Base-by-base conservation (phyloP, 1,284 basidiomycete genomes). In the Ustilago nuda region DNA sequence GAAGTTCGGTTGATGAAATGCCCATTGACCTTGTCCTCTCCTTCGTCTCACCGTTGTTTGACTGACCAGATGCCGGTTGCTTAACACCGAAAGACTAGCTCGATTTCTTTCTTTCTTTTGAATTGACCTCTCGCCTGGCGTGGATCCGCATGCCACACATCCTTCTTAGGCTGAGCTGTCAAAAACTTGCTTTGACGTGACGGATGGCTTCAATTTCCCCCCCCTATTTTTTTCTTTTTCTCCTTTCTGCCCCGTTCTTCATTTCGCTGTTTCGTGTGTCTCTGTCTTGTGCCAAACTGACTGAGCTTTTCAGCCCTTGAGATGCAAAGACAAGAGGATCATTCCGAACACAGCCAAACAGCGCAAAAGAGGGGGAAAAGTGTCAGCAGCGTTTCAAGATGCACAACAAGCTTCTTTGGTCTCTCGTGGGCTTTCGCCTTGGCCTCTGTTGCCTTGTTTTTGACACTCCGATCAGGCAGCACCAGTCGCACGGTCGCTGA, bases 371-470 rank as follows among this genome's bases (percentile, higher is more conserved):
- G 17, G 5, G 39, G 17, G 17, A 3, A 19, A 17, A 45, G n/a
- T 19, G 43, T 45, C 43, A 45, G 43, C 43, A 45, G 19, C n/a
- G 13, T 7, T 15, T 15, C 6, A 15, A 6, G 7, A 41, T 2
- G 17, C 39, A 41, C 39, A 17, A 17, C 39, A 45, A 15, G 41
- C 45, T 46, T n/a, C 27, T 15, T 35, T 11, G 8, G 11, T 36
- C 35, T 54, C 33, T 35, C 54, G 56, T 64, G 61, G 61, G 55
- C 56, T 64, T 56, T 56, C 30, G 61, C 19, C 61, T 64, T 56
- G 61, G 61, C 61, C 46, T 23, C 6, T 19, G 11, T 45, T 41
- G 23, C 23, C 23, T 41, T 6, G 8, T 48, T 48, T 61, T 61
- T 45, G 58, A 36, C 41, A 61, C 52, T 53, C 59, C 33, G 59